A percentile compares a stretch with the other conserved stretches of the same genome.
Evolutionary conservation across 2,329 filamentous ascomycete genomes (phyloP).

Genomic region (Colletotrichum horii): DNA sequence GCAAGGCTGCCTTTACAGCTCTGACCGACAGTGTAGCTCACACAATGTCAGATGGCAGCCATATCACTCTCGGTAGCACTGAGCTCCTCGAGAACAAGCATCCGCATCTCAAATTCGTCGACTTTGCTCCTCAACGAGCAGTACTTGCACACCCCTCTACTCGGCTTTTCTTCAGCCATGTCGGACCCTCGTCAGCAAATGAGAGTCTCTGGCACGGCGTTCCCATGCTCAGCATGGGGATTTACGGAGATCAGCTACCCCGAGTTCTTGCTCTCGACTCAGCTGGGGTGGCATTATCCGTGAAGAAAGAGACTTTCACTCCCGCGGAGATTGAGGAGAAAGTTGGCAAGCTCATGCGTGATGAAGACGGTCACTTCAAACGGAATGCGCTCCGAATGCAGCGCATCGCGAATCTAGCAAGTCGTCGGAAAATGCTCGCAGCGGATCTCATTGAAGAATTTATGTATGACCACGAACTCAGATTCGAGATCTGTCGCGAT

Average conservation of each 20-base stretch:
- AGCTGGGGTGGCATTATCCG: constrained; percentile 36
- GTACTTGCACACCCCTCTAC: constrained; percentile 40
- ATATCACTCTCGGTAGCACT: background rate
- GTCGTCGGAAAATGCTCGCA: constrained; percentile 39
- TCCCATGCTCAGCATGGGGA: constrained; percentile 37
- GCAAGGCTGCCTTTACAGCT: background rate
- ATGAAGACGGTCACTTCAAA: constrained; percentile 31
- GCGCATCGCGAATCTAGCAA: constrained; percentile 42
- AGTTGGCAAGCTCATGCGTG: constrained; percentile 29
- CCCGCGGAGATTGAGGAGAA: constrained; percentile 32
- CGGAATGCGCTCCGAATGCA: constrained; percentile 39
- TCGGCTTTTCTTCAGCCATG: constrained; percentile 44
- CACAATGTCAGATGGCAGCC: background rate
- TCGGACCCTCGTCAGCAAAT: constrained; percentile 44
- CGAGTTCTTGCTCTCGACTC: constrained; percentile 39
- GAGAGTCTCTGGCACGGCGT: constrained; percentile 44
- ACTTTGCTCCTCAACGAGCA: constrained; percentile 46
- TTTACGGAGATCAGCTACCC: constrained; percentile 46
- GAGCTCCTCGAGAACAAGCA: constrained; percentile 31
- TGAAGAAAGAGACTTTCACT: constrained; percentile 42
- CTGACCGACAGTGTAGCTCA: background rate
- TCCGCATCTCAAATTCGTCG: constrained; percentile 34
- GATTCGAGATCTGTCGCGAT: constrained; percentile 21
- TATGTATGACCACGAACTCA: constrained; percentile 38
- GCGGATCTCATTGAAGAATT: constrained; percentile 47